Percentiles rank a stretch among this genome's conserved stretches.
Conservation (phyloP, 2,329 filamentous ascomycete genomes). For the Esteya vermicola region DNA sequence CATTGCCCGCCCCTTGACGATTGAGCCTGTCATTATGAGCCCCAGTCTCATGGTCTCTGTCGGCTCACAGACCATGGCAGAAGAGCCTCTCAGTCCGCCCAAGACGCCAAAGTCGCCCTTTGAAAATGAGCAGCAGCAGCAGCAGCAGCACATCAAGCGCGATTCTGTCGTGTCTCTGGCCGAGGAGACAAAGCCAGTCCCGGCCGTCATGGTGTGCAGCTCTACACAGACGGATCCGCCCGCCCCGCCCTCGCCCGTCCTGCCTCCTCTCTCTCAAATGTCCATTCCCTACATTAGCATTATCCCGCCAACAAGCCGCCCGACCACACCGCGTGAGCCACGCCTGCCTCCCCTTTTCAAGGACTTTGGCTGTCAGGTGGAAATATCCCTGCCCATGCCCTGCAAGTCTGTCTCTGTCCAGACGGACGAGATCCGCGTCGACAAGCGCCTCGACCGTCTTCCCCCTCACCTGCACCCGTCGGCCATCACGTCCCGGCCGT, state of each 20-base stretch:
- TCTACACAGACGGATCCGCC: conserved; percentile 47
- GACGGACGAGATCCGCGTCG: conserved; percentile 82
- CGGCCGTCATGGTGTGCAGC: conserved; percentile 31
- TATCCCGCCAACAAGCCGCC: conserved; percentile 72
- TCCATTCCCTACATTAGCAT: conserved; percentile 79
- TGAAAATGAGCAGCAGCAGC: conserved; percentile 19
- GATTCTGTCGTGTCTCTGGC: background rate
- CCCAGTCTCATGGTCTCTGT: conserved; percentile 47
- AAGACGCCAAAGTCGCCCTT: conserved; percentile 42
- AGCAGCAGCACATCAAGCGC: no score
- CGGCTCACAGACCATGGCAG: conserved; percentile 48
- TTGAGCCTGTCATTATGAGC: conserved; percentile 27
- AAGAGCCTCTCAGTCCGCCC: conserved; percentile 49
- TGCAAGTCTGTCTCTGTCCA: conserved; percentile 50
- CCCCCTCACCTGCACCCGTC: conserved; percentile 70
- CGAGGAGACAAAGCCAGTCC: conserved; percentile 18
- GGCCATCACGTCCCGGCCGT: conserved; percentile 48
- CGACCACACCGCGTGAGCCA: conserved; percentile 62
- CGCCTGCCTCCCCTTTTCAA: conserved; percentile 70
- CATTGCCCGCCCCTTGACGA: conserved; percentile 31
- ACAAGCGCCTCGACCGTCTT: conserved; percentile 59
- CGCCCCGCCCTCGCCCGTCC: conserved; percentile 8
- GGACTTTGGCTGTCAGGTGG: conserved; percentile 70
- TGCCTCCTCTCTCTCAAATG: conserved; percentile 17
- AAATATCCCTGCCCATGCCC: conserved; percentile 31